Evolutionary conservation across 495 filamentous ascomycete species (phyloP).

Genomic region (Hypoxylon intermedium): DNA sequence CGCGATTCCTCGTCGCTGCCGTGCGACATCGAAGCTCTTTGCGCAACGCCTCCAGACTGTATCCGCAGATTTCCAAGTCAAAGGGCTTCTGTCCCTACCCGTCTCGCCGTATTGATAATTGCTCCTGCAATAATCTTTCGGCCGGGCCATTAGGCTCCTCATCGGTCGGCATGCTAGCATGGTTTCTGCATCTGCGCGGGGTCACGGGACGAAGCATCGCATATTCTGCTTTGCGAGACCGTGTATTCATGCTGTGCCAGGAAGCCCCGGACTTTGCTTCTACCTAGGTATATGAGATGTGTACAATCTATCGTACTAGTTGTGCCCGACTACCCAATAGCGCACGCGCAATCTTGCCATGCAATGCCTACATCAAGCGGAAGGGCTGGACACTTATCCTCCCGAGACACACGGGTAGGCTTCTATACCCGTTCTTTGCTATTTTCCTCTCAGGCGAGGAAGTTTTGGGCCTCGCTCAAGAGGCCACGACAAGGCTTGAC

Average conservation of each 20-base stretch:
- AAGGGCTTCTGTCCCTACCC: slow-evolving; percentile 28
- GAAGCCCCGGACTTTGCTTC: slow-evolving; percentile 16
- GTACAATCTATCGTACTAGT: slow-evolving; percentile 6
- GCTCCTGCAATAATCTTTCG: slow-evolving; percentile 2
- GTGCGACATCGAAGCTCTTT: slow-evolving; percentile 11
- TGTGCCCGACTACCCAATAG: slow-evolving; percentile 11
- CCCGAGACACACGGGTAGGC: slow-evolving; percentile 36
- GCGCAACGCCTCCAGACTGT: slow-evolving; percentile 6
- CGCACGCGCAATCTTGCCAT: slow-evolving; percentile 25
- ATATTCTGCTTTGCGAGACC: slow-evolving; percentile 30
- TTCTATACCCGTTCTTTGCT: slow-evolving; percentile 21
- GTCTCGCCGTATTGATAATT: slow-evolving; percentile 8
- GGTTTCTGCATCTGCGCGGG: slow-evolving; percentile 24
- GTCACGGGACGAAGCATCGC: slow-evolving; percentile 33
- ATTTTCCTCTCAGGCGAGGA: slow-evolving; percentile 4
- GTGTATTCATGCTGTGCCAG: slow-evolving; percentile 30
- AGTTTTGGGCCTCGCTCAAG: slow-evolving; percentile 10
- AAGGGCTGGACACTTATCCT: slow-evolving; percentile 24
- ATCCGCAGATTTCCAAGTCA: slow-evolving; percentile 14
- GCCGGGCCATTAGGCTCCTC: neutral
- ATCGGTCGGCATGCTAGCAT: neutral
- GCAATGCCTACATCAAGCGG: slow-evolving; percentile 21
- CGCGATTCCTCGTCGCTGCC: slow-evolving; percentile 6
- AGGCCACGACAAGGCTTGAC: slow-evolving; percentile 11
- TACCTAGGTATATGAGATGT: no score